Evolutionary conservation across 2,329 filamentous ascomycete species (phyloP).

Genomic region (Aspergillus clavatus): DNA sequence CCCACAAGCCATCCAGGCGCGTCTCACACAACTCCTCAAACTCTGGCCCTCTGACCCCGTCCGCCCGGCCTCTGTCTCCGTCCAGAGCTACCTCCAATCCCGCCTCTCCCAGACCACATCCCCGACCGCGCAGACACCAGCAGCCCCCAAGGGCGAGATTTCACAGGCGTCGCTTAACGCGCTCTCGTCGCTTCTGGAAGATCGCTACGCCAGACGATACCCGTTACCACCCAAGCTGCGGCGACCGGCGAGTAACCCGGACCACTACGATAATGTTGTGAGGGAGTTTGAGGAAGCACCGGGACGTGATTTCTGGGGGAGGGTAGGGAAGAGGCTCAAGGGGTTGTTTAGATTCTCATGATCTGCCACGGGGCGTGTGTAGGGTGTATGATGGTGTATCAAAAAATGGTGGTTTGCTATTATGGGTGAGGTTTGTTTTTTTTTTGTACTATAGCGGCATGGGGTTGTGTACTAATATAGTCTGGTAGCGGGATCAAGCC

Average conservation of each 20-base stretch:
- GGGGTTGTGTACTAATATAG: no score
- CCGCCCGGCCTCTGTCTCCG: slow-evolving; percentile 42
- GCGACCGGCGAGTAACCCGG: slow-evolving; percentile 47
- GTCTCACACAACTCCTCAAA: slow-evolving; percentile 40
- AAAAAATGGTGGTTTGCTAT: no score
- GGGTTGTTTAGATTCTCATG: slow-evolving; percentile 45
- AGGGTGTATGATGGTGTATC: neutral
- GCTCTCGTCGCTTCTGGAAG: slow-evolving; percentile 56
- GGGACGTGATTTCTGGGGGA: slow-evolving; percentile 43
- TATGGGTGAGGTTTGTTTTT: no score
- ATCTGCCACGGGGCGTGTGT: neutral
- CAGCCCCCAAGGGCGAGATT: slow-evolving; percentile 11
- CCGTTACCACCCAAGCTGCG: slow-evolving; percentile 46
- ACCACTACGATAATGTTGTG: slow-evolving; percentile 50
- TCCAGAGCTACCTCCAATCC: slow-evolving; percentile 40
- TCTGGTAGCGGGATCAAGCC: no score
- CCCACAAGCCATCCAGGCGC: slow-evolving; percentile 28
- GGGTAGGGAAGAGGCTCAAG: slow-evolving; percentile 44
- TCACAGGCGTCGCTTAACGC: slow-evolving; percentile 49
- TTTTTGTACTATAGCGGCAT: no score
- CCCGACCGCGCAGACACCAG: slow-evolving; percentile 10
- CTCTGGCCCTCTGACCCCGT: slow-evolving; percentile 44
- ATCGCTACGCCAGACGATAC: slow-evolving; percentile 51
- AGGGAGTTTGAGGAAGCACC: slow-evolving; percentile 52
- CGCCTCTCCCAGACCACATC: slow-evolving; percentile 22